Evolutionary conservation across 2,329 filamentous ascomycete genomes (phyloP).

Genomic region (Coniochaeta pulveracea): DNA sequence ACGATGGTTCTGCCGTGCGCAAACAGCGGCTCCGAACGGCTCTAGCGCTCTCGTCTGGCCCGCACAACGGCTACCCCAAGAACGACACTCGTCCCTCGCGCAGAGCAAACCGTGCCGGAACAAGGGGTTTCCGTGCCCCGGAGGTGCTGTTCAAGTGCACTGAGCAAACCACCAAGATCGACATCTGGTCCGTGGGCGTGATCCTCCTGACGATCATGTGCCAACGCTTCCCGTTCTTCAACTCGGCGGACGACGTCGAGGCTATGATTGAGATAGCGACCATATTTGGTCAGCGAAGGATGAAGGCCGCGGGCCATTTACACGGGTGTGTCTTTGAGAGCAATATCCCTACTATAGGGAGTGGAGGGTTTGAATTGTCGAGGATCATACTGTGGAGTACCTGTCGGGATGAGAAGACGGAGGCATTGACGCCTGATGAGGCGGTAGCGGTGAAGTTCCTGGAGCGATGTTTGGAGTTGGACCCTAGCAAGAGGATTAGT

Average conservation of each 20-base stretch:
- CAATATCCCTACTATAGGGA: constrained; percentile 80
- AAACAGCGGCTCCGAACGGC: constrained; percentile 48
- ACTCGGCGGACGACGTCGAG: constrained; percentile 91
- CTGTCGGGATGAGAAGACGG: constrained; percentile 46
- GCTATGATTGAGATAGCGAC: constrained; percentile 95
- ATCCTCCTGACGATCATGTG: constrained; percentile 91
- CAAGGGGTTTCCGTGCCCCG: constrained; percentile 87
- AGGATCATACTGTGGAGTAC: constrained; percentile 96
- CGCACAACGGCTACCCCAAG: constrained; percentile 68
- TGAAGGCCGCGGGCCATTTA: constrained; percentile 71
- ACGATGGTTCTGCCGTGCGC: constrained; percentile 50
- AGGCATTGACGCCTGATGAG: constrained; percentile 53
- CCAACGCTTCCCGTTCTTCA: constrained; percentile 94
- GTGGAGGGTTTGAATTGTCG: constrained; percentile 75
- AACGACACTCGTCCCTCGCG: constrained; percentile 79
- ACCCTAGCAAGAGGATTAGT: constrained; percentile 62
- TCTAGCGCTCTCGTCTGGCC: constrained; percentile 39
- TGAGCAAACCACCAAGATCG: constrained; percentile 84
- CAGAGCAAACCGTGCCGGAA: constrained; percentile 88
- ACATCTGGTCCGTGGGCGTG: constrained; percentile 96
- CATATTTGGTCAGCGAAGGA: constrained; percentile 77
- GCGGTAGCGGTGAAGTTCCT: constrained; percentile 64
- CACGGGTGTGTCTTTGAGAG: constrained; percentile 91
- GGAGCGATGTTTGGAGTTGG: constrained; percentile 61
- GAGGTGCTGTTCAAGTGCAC: constrained; percentile 97